Evolutionary conservation across 2,329 filamentous ascomycete genomes (phyloP).

Genomic region (Cercospora citrullina): DNA sequence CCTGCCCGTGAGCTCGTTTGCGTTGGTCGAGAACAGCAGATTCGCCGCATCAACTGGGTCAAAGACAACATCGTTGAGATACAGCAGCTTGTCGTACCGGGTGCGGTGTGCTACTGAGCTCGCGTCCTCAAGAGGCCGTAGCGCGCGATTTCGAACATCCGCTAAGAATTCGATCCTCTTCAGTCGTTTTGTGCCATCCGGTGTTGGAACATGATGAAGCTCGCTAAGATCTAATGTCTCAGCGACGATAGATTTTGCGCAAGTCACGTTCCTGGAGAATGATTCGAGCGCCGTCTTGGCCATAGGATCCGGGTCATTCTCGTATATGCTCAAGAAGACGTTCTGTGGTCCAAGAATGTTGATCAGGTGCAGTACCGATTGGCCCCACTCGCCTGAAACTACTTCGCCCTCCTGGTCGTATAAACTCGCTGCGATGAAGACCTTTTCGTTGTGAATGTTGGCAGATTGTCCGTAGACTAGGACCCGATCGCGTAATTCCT

Average conservation of each 20-base stretch:
- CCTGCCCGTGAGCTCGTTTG: constrained; percentile 50
- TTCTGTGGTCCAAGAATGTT: constrained; percentile 66
- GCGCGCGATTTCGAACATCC: constrained; percentile 68
- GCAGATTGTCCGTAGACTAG: constrained; percentile 38
- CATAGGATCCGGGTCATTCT: constrained; percentile 64
- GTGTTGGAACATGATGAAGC: constrained; percentile 61
- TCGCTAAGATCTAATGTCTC: constrained; percentile 59
- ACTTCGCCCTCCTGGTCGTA: constrained; percentile 64
- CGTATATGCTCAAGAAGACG: constrained; percentile 71
- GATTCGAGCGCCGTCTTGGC: constrained; percentile 57
- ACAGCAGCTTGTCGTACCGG: constrained; percentile 58
- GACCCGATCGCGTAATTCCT: constrained; percentile 42
- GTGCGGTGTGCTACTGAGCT: constrained; percentile 46
- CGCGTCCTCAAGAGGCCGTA: constrained; percentile 60
- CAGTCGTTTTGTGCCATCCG: constrained; percentile 62
- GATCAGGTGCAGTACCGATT: constrained; percentile 61
- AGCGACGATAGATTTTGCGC: constrained; percentile 55
- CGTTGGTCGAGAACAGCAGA: constrained; percentile 64
- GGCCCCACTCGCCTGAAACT: constrained; percentile 64
- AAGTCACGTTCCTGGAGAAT: constrained; percentile 53
- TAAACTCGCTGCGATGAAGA: constrained; percentile 73
- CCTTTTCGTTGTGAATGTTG: constrained; percentile 60
- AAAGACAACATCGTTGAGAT: constrained; percentile 68
- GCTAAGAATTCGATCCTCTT: constrained; percentile 75
- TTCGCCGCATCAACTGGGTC: constrained; percentile 60